Percentiles rank a stretch among this genome's conserved stretches.
Evolutionary conservation across 73 alveolate species (phyloP).

Genomic region (Paramecium sonneborni): DNA sequence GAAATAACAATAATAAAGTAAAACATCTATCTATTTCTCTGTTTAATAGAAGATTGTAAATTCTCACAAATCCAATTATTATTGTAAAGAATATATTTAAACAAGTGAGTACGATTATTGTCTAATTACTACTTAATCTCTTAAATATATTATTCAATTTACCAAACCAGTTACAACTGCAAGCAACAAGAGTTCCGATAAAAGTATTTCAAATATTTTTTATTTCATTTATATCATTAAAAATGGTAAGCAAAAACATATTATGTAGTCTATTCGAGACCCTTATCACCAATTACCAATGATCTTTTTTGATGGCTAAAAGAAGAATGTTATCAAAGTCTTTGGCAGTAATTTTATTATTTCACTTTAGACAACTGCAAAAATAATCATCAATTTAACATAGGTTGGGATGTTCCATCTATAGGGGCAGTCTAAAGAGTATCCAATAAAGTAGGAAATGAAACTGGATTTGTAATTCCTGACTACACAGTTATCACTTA

Average conservation of each 20-base stretch:
- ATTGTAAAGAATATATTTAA: background rate
- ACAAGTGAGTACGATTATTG: background rate
- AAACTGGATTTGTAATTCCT: background rate
- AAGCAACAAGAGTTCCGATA: background rate
- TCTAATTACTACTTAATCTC: background rate
- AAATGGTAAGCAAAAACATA: background rate
- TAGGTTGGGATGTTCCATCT: background rate
- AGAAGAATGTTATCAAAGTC: background rate
- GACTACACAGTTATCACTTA: slow-evolving; percentile 34
- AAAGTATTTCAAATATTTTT: background rate
- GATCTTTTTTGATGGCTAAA: background rate
- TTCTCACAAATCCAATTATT: background rate
- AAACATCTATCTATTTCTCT: background rate
- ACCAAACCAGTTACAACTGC: background rate
- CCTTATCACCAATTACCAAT: background rate
- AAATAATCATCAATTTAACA: background rate
- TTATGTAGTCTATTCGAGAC: slow-evolving; percentile 10
- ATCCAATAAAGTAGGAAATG: slow-evolving; percentile 6
- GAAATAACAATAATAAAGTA: background rate
- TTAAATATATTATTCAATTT: background rate
- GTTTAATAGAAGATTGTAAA: background rate
- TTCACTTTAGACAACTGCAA: background rate
- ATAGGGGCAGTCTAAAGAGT: background rate
- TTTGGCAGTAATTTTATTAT: background rate
- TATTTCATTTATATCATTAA: background rate